These are phyloP conservation scores for Mycocentrospora acerina DNA, from an alignment of 2,329 filamentous ascomycete species.

Conservation along the genomic window DNA sequence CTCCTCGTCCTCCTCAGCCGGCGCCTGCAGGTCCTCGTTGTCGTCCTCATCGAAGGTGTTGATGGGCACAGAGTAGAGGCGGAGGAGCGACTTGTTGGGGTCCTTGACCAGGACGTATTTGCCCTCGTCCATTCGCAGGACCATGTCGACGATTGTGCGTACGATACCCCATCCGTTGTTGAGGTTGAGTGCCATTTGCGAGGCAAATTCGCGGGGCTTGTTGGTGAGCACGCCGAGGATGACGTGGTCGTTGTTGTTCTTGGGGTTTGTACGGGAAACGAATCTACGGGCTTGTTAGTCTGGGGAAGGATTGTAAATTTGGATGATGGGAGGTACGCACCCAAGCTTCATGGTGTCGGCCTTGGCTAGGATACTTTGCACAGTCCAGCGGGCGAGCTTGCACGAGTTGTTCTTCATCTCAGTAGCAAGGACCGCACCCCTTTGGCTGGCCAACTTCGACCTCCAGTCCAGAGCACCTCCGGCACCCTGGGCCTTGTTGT, in stretches of 20 bases:
- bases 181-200: conserved; percentile 96
- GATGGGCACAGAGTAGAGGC: conserved; percentile 86
- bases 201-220: conserved; percentile 95
- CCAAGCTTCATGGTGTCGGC: conserved; percentile 99
- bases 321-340: conserved; percentile 53
- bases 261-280: conserved; percentile 90
- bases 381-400: conserved; percentile 97
- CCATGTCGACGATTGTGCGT: conserved; percentile 96
- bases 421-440: conserved; percentile 94
- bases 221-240: conserved; percentile 94
- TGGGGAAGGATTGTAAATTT: too few species aligned
- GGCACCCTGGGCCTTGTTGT: conserved; percentile 94
- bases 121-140: conserved; percentile 72
- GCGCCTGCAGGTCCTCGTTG: conserved; percentile 66
- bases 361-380: conserved; percentile 93
- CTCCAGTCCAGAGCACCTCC: conserved; percentile 97
- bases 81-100: conserved; percentile 93
- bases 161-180: conserved; percentile 99
- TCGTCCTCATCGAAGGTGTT: conserved; percentile 91
- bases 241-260: conserved; percentile 89
- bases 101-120: conserved; percentile 84
- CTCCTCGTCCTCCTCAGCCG: conserved; percentile 58
- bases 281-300: conserved; percentile 61
- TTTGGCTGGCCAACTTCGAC: conserved; percentile 88
- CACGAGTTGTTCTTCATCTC: conserved; percentile 99